Conservation (phyloP, 1,284 basidiomycete genomes). For the Ganoderma meredithae region DNA sequence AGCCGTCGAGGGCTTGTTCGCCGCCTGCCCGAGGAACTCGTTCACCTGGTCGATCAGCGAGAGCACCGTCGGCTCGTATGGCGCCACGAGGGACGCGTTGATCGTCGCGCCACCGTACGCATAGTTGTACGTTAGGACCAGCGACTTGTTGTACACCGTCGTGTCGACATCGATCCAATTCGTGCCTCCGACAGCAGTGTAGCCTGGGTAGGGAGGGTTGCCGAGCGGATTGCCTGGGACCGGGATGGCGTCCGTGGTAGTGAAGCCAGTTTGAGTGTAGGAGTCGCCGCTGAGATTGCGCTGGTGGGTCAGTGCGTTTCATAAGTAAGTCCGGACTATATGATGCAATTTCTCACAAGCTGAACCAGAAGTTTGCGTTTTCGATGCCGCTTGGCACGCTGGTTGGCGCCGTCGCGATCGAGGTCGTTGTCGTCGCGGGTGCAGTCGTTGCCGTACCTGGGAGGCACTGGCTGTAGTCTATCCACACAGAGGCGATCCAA, state of each 20-base stretch:
- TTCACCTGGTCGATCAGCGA: conserved; percentile 65
- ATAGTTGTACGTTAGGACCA: conserved; percentile 64
- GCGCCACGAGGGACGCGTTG: conserved; percentile 56
- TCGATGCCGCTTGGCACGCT: conserved; percentile 32
- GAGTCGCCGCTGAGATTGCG: conserved; percentile 58
- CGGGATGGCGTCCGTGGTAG: conserved; percentile 49
- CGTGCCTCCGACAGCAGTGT: conserved; percentile 55
- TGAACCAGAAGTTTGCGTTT: conserved; percentile 55
- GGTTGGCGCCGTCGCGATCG: conserved; percentile 35
- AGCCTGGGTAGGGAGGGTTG: conserved; percentile 66
- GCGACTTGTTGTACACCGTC: conserved; percentile 57
- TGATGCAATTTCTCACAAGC: conserved; percentile 47
- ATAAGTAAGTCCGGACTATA: background rate
- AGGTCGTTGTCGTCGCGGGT: conserved; percentile 37
- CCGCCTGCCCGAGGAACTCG: conserved; percentile 53
- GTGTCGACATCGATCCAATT: conserved; percentile 66
- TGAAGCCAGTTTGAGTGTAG: conserved; percentile 64
- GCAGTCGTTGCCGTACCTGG: conserved; percentile 36
- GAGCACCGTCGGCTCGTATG: conserved; percentile 56
- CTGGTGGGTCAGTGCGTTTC: too few relatives aligned
- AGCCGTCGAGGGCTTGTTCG: conserved; percentile 51
- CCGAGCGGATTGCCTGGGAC: conserved; percentile 58
- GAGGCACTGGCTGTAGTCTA: conserved; percentile 56
- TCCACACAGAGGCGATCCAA: conserved; percentile 17
- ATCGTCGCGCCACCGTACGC: conserved; percentile 70